These are phyloP conservation scores for Coleophoma eucalyptorum DNA, from an alignment of 2,329 filamentous ascomycete genomes.

Conservation along the genomic window DNA sequence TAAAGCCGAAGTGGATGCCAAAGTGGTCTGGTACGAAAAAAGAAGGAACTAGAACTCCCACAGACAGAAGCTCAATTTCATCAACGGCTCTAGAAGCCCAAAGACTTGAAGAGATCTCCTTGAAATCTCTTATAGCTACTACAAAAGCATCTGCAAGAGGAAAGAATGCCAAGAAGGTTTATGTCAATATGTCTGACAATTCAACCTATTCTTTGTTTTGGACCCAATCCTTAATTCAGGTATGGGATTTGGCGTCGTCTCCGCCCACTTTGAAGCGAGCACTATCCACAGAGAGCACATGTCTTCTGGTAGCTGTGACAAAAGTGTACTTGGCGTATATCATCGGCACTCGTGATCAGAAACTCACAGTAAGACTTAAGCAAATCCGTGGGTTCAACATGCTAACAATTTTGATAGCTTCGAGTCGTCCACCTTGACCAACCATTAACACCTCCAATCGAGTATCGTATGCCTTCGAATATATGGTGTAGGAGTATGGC, in stretches of 20 bases:
- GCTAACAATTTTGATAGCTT: slow-evolving; percentile 22
- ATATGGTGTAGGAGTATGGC: slow-evolving; percentile 35
- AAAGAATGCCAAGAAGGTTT: slow-evolving; percentile 29
- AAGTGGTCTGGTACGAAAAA: slow-evolving; percentile 22
- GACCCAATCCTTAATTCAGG: slow-evolving; percentile 32
- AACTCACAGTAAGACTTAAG: slow-evolving; percentile 30
- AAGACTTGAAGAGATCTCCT: slow-evolving; percentile 33
- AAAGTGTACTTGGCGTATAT: slow-evolving; percentile 34
- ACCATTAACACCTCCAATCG: slow-evolving; percentile 25
- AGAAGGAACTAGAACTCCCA: slow-evolving; percentile 20
- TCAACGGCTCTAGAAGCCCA: slow-evolving; percentile 30
- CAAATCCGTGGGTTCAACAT: no score
- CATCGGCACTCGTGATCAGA: slow-evolving; percentile 35
- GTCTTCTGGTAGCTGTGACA: slow-evolving; percentile 33
- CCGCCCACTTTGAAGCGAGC: slow-evolving; percentile 29
- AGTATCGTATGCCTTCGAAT: slow-evolving; percentile 35
- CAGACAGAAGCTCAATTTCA: slow-evolving; percentile 33
- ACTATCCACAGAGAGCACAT: slow-evolving; percentile 33
- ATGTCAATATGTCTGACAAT: slow-evolving; percentile 33
- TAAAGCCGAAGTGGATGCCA: slow-evolving; percentile 28
- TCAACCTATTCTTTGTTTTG: slow-evolving; percentile 35
- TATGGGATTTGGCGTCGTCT: slow-evolving; percentile 34
- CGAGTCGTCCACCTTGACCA: slow-evolving; percentile 33
- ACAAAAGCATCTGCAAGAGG: slow-evolving; percentile 24
- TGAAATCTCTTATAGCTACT: slow-evolving; percentile 25